A percentile compares a stretch with the other conserved stretches of the same genome.
These are phyloP conservation scores for Orbilia ellipsospora DNA, from an alignment of 2,329 filamentous ascomycete species.

Conservation along the genomic window DNA sequence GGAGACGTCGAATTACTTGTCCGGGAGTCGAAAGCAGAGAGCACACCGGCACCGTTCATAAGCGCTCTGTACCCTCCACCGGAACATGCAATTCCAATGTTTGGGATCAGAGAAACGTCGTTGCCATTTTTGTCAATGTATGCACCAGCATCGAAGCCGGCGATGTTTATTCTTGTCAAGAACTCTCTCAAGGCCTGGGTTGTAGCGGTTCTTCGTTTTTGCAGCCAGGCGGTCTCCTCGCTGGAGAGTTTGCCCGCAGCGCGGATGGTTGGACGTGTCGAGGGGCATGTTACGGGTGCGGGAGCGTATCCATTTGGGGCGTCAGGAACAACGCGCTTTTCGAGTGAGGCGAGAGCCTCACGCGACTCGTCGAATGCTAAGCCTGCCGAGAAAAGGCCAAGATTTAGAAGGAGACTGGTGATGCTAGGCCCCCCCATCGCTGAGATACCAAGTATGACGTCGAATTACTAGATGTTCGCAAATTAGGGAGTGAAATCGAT, in stretches of 20 bases:
- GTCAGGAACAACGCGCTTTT: slow-evolving; percentile 41
- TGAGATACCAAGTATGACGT: slow-evolving; percentile 2
- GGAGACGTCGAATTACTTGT: slow-evolving; percentile 71
- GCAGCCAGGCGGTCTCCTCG: slow-evolving; percentile 80
- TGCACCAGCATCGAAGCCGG: slow-evolving; percentile 75
- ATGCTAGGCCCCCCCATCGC: slow-evolving; percentile 34
- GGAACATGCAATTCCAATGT: slow-evolving; percentile 80
- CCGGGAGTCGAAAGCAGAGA: slow-evolving; percentile 83
- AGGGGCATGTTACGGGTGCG: slow-evolving; percentile 44
- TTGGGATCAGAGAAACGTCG: slow-evolving; percentile 68
- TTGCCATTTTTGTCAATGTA: slow-evolving; percentile 77
- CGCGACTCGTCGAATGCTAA: slow-evolving; percentile 20
- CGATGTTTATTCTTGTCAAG: slow-evolving; percentile 77
- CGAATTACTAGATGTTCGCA: slow-evolving; percentile 10
- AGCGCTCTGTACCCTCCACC: slow-evolving; percentile 88
- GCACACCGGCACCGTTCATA: slow-evolving; percentile 81
- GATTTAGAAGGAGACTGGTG: slow-evolving; percentile 23
- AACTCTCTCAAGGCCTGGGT: slow-evolving; percentile 78
- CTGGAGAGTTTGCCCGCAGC: slow-evolving; percentile 57
- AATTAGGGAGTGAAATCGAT: slow-evolving; percentile 14
- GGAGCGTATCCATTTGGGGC: slow-evolving; percentile 50
- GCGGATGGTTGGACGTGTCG: slow-evolving; percentile 38
- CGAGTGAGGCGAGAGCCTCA: slow-evolving; percentile 12
- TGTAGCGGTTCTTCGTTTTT: slow-evolving; percentile 77
- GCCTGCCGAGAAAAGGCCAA: slow-evolving; percentile 35